Evolutionary conservation across 371 early-diverging fungal species (phyloP).

Genomic region (Syncephalastrum sp.): DNA sequence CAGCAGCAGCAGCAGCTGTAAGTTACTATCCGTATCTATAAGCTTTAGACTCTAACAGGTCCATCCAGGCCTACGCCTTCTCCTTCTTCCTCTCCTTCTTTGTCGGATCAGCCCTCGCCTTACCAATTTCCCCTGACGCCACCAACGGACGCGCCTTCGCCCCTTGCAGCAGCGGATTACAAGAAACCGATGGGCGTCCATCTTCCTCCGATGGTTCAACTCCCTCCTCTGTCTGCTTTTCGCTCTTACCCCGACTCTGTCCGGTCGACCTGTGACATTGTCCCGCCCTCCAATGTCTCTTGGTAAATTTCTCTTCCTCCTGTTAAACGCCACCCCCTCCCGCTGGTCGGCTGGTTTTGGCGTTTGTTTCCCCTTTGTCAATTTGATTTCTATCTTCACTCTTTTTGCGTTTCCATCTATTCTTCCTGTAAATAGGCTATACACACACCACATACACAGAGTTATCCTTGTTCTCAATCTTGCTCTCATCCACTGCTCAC

Average conservation of each 20-base stretch:
- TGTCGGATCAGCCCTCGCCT: not conserved
- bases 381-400: too few species aligned
- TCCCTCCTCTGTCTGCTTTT: slow-evolving; percentile 5
- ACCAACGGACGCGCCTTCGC: not conserved
- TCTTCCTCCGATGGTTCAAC: slow-evolving; percentile 3
- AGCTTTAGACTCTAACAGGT: not conserved
- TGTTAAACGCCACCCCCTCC: too few species aligned
- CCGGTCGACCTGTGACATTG: slow-evolving; percentile 12
- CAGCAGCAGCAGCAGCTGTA: not conserved
- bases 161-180: too few species aligned
- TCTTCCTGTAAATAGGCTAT: slow-evolving; percentile 3
- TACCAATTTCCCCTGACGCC: not conserved
- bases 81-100: not conserved
- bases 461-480: not conserved
- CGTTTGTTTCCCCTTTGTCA: too few species aligned
- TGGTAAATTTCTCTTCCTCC: slow-evolving; percentile 4
- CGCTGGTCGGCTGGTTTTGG: too few species aligned
- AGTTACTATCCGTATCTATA: not conserved
- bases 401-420: too few species aligned
- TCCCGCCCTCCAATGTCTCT: slow-evolving; percentile 9
- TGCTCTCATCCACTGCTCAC: too few species aligned
- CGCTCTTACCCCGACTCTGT: slow-evolving; percentile 6
- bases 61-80: not conserved
- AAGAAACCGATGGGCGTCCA: too few species aligned
- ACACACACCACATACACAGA: not conserved